These are phyloP conservation scores for Trichomonascaceae sp. DNA, from an alignment of 1,139 yeast species.

Conservation along the genomic window DNA sequence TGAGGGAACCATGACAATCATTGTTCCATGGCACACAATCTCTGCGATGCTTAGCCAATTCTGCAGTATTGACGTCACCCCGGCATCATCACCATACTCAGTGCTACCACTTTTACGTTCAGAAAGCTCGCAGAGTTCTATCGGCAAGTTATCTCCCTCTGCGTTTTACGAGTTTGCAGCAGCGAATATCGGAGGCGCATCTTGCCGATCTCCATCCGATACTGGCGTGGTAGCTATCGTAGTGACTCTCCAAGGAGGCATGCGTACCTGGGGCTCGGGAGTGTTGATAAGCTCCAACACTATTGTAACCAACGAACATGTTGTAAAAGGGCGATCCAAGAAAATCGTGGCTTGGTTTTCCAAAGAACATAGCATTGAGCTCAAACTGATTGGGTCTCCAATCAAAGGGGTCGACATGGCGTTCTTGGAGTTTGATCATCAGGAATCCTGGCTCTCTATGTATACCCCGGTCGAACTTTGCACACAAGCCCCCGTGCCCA, in stretches of 20 bases:
- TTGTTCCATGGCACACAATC: constrained; percentile 37
- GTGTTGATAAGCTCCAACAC: constrained; percentile 24
- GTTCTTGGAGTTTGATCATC: constrained; percentile 16
- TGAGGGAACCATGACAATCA: constrained; percentile 44
- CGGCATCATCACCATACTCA: background rate
- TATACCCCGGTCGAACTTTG: constrained; percentile 6
- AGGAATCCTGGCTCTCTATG: constrained; percentile 6
- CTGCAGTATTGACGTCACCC: background rate
- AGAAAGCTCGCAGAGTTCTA: too few relatives aligned
- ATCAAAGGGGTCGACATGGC: constrained; percentile 26
- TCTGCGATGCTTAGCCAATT: background rate
- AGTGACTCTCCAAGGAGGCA: constrained; percentile 14
- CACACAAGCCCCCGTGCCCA: constrained; percentile 13
- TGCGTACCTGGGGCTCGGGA: constrained; percentile 35
- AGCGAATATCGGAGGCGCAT: background rate
- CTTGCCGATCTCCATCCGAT: constrained; percentile 7
- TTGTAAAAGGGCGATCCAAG: constrained; percentile 19
- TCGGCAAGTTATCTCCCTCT: background rate
- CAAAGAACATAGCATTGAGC: constrained; percentile 7
- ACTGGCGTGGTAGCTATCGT: constrained; percentile 14
- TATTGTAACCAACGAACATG: constrained; percentile 36
- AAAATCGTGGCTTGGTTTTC: constrained; percentile 19
- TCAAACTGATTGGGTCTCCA: constrained; percentile 20
- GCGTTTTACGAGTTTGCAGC: background rate
- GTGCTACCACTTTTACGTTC: background rate